Evolutionary conservation across 1,284 basidiomycete species (phyloP), one percentile per base, ranked within the genome.

Genomic region (Marasmius oreades): DNA sequence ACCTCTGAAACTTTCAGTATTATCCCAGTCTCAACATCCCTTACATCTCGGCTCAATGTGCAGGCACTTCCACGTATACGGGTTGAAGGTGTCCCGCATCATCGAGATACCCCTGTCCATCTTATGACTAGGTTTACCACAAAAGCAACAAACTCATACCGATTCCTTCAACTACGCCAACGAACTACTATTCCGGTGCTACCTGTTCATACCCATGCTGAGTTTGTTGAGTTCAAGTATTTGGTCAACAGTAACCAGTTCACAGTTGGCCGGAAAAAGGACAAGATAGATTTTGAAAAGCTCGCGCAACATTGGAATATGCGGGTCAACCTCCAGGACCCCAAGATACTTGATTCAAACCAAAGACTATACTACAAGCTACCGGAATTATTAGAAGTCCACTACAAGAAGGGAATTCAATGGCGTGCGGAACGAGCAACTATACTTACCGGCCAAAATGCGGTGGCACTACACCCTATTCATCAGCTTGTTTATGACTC

Each of bases 401-500:
- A 60, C 36, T 53, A 58, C 57, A 60, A 60, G 46, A 55, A 55
- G 20, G 34, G 34, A 36, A 16, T 52, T 23, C 22, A 48, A 43
- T 46, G 33, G 45, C 18, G 52, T 42, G 53, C 48, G 50, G 54
- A 36, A 5, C 26, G 53, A 71, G 45, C 70, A 70, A 56, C 37
- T 24, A 51, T 36, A 24, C 37, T 18, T 2, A 14, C 6, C 44
- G 45, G 48, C 22, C 39, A 34, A 26, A 56, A 43, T 37, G 55
- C 20, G 10, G 48, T 10, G 16, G 31, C 3, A 37, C 22, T 47
- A 23, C 11, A 44, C 4, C 46, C 37, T 24, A 36, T 31, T 10
- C 22, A 20, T 8, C 12, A 2, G 8, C n/a, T 43, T 34, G 23
- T 56, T 28, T 4, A 20, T 5, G 48, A 50, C 18, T 23, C 55